These are phyloP conservation scores for Solanum sejunctum DNA, from an alignment of 257 asterid genomes.

Conservation along the genomic window DNA sequence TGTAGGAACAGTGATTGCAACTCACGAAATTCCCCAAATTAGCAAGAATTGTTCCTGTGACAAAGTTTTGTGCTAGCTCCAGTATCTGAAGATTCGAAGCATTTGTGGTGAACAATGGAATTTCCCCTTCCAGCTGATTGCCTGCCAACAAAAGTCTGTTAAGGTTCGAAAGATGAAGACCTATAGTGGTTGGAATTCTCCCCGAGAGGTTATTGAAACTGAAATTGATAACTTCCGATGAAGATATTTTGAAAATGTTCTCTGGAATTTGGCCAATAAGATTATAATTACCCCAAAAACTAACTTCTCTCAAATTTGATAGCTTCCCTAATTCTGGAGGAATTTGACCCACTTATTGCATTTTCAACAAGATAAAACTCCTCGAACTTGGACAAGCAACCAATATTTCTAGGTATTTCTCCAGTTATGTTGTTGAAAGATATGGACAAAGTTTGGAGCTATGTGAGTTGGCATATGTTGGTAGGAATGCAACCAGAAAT, in stretches of 20 bases:
- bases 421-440: background rate
- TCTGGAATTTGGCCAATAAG: background rate
- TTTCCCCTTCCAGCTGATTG: too few species aligned
- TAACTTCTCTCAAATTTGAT: too few species aligned
- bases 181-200: too few species aligned
- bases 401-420: background rate
- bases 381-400: background rate
- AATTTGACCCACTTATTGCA: background rate
- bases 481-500: background rate
- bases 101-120: too few species aligned
- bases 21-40: background rate
- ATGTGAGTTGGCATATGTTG: background rate
- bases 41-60: conserved; percentile 8
- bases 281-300: background rate
- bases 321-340: background rate
- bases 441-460: background rate
- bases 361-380: background rate
- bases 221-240: too few species aligned
- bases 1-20: too few species aligned
- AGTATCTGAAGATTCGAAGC: too few species aligned
- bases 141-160: too few species aligned
- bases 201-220: too few species aligned
- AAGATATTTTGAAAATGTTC: too few species aligned
- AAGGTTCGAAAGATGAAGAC: too few species aligned
- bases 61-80: too few species aligned